A percentile compares a stretch with the other conserved stretches of the same genome.
Evolutionary conservation across 768 basidiomycete genomes (phyloP).

Genomic region (Rhodotorula kratochvilovae): DNA sequence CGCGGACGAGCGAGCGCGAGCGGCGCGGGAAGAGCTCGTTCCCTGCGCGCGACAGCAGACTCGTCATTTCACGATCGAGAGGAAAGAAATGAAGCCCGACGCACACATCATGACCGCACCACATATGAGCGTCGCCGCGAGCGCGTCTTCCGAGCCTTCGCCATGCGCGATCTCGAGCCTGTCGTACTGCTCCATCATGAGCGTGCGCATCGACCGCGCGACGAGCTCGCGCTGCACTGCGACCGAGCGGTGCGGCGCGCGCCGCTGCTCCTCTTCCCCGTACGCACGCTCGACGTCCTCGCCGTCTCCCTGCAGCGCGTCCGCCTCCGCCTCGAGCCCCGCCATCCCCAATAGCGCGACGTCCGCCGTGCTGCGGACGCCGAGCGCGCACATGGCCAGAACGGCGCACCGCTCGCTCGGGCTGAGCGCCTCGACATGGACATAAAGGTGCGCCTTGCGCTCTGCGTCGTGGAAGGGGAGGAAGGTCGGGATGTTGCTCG

Average conservation of each 20-base stretch:
- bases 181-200: slow-evolving; percentile 6
- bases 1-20: slow-evolving; percentile 17
- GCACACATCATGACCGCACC: background rate
- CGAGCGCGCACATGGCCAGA: background rate
- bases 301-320: background rate
- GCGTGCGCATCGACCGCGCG: background rate
- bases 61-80: background rate
- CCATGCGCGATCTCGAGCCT: slow-evolving; percentile 6
- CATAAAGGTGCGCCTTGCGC: background rate
- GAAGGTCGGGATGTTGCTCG: background rate
- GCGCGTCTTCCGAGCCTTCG: background rate
- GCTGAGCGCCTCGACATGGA: background rate
- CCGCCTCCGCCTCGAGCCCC: background rate
- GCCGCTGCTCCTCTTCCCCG: background rate
- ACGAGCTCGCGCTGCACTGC: background rate
- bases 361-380: background rate
- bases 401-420: background rate
- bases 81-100: background rate
- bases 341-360: background rate
- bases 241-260: background rate
- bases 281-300: no score
- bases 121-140: background rate
- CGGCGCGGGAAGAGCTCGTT: slow-evolving; percentile 2
- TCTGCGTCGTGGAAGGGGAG: background rate
- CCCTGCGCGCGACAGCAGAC: background rate